Evolutionary conservation across 1,284 basidiomycete species (phyloP), one percentile per base, ranked within the genome.

Genomic region (Psilocybe mexicana): DNA sequence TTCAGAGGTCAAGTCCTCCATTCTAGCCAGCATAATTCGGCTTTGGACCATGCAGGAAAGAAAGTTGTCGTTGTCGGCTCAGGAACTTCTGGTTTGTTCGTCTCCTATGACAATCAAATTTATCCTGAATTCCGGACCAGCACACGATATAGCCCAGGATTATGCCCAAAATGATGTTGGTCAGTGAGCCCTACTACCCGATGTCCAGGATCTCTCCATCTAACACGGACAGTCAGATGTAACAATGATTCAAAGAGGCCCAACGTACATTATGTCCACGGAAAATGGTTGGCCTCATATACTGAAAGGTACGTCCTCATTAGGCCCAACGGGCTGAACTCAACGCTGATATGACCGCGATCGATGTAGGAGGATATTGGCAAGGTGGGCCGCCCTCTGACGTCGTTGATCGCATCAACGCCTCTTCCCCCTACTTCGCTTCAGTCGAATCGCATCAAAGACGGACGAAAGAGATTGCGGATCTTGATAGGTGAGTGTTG

Each of bases 11-110:
- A 76, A 49, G 72, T 83, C 1, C 65, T 84, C 14, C 87, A 89
- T 69, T 87, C 86, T 5, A 76, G 70, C 12, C 57, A 77, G 50
- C 80, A 86, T 68, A 76, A 76, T 24, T 70, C 68, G 12, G 84
- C 82, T 0, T 67, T 66, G 2, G 79, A 84, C 53, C 81, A 82
- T 68, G 61, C 61, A 6, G 83, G 81, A 12, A 87, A 87, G 73
- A 83, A 81, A 59, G 85, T 83, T 1, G 79, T 81, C 8, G 79
- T 88, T 2, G 73, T 88, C 6, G 86, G 87, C 0, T 77, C 84
- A 26, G 82, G 83, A 54, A 87, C 83, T 28, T 85, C 83, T 18
- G 84, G 81, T 81, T 48, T 23, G 12, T 11, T 8, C n/a, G 11
- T 18, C 24, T 25, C 38, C 44, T n/a, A 18, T 18, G 18, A 18